Conservation (phyloP, 2,329 filamentous ascomycete species). For the Venturia pyrina region DNA sequence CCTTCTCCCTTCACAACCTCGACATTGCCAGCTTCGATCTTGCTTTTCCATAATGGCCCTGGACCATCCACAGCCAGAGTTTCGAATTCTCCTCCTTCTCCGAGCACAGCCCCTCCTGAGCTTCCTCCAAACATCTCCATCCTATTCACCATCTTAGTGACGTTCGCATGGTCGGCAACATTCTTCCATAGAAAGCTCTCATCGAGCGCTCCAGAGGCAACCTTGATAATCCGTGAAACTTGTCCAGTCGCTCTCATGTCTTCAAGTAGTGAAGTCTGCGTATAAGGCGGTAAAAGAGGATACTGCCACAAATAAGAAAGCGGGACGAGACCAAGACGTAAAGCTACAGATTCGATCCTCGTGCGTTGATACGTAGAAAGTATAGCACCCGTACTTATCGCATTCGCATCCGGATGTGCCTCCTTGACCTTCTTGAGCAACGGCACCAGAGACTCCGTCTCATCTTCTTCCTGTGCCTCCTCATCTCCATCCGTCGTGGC, state of each 20-base stretch:
- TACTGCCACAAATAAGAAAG: constrained; percentile 92
- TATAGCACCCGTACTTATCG: constrained; percentile 83
- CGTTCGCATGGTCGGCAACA: constrained; percentile 49
- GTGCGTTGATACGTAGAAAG: constrained; percentile 93
- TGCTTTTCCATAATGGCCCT: constrained; percentile 56
- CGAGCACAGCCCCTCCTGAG: constrained; percentile 57
- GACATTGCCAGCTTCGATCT: constrained; percentile 51
- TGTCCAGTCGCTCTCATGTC: constrained; percentile 74
- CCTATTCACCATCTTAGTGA: constrained; percentile 40
- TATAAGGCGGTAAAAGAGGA: constrained; percentile 54
- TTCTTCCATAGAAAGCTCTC: constrained; percentile 71
- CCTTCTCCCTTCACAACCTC: constrained; percentile 57
- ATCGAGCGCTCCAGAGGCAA: constrained; percentile 81
- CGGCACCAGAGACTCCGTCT: constrained; percentile 78
- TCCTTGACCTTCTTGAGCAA: constrained; percentile 58
- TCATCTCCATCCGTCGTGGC: neutral
- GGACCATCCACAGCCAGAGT: constrained; percentile 82
- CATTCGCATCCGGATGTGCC: constrained; percentile 70
- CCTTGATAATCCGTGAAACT: constrained; percentile 89
- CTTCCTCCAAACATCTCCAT: constrained; percentile 58
- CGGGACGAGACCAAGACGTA: constrained; percentile 71
- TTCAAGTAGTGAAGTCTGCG: constrained; percentile 48
- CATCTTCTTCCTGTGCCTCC: constrained; percentile 41
- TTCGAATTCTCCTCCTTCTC: constrained; percentile 95
- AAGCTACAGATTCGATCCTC: constrained; percentile 81